Evolutionary conservation across 225 moss, liverwort and hornwort genomes (phyloP).

Genomic region (Pseudoscleropodium purum): DNA sequence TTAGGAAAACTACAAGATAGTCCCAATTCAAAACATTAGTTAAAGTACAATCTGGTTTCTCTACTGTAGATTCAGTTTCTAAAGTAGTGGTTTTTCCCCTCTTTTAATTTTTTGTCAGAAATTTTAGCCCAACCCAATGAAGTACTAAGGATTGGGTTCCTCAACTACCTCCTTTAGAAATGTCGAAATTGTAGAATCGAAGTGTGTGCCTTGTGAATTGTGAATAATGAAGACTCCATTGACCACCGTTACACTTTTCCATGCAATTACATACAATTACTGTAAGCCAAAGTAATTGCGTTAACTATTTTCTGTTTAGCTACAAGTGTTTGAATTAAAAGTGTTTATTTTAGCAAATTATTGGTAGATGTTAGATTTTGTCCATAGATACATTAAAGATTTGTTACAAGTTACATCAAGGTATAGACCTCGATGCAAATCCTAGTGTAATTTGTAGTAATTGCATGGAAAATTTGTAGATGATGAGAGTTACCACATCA

Average conservation of each 20-base stretch:
- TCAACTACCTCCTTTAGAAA: neutral
- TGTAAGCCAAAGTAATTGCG: neutral
- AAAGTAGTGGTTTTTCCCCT: neutral
- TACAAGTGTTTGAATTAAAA: neutral
- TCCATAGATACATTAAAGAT: neutral
- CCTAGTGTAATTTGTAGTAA: neutral
- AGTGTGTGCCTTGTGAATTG: neutral
- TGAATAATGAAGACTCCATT: neutral
- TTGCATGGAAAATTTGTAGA: neutral
- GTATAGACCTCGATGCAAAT: neutral
- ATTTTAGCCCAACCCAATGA: neutral
- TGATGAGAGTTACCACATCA: neutral
- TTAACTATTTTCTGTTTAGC: neutral
- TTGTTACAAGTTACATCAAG: neutral
- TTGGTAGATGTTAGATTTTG: too few species aligned
- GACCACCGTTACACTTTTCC: neutral
- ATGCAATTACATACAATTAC: too few species aligned
- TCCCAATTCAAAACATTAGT: neutral
- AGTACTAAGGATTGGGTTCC: neutral
- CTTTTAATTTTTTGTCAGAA: neutral
- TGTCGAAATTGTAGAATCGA: neutral
- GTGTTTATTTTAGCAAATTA: neutral
- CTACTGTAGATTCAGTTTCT: neutral
- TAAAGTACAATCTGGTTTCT: neutral
- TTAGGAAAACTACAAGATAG: neutral